Evolutionary conservation across 805 yeast genomes (phyloP), one percentile per base, ranked within the genome.

Genomic region (Yarrowia phangngaensis): DNA sequence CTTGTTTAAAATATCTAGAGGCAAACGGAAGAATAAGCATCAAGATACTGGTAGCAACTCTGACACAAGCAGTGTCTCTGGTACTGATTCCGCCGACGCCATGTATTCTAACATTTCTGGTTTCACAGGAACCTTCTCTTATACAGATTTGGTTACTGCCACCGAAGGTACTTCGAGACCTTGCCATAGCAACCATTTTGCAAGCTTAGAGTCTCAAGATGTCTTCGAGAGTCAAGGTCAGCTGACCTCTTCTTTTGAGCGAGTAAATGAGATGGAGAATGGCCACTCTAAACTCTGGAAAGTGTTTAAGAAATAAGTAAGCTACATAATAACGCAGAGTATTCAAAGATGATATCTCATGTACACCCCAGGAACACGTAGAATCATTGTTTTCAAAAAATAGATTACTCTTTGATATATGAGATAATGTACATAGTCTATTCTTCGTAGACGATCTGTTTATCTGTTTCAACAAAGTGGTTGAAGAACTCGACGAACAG

Each of bases 401-500:
- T n/a, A n/a, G n/a, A n/a, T n/a, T n/a, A n/a, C n/a, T n/a, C n/a
- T n/a, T n/a, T n/a, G n/a, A n/a, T n/a, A n/a, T n/a, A n/a, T n/a
- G n/a, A n/a, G n/a, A 8, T 22, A 22, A 22, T 22, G 9, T 22
- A 22, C 24, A 22, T 22, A 22, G 9, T 22, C 20, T 8, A 38
- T 32, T 38, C 45, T 4, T 26, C 32, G 29, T 41, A 41, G n/a
- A 54, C 50, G 23, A 57, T 54, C 22, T 20, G 16, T 43, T 49
- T 49, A 23, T 57, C 60, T 13, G 53, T 30, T 29, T 47, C 52
- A n/a, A 54, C 46, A 35, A 48, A 58, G 38, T 51, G 29, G 20
- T 70, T 74, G 61, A 78, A 87, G 62, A 74, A 89, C 16, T 78
- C 71, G 23, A 28, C 23, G 62, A 84, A 87, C 53, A 89, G 68